Evolutionary conservation across 1,139 yeast genomes (phyloP), one percentile per base, ranked within the genome.

Genomic region (Taphrina communis): DNA sequence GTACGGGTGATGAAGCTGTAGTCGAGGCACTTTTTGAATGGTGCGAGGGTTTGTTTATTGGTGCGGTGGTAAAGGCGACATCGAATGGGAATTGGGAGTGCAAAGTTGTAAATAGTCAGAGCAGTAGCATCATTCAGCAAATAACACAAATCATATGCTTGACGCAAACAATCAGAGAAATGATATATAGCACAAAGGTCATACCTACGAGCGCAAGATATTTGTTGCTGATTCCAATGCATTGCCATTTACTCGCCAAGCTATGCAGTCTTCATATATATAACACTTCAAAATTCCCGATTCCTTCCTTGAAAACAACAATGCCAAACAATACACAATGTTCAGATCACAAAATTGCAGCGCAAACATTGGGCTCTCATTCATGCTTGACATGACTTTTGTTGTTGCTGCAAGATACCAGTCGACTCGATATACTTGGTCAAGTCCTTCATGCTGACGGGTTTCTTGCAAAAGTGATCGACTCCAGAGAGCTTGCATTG

Each of bases 401-500:
- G 31, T 25, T 25, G 31, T 25, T 25, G 31, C 4, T 25, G 48
- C 1, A 44, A 11, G 48, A 44, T n/a, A 2, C 19, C n/a, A 17
- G 19, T 7, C 19, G 48, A 44, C 48, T 44, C 48, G 48, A 44
- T 44, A n/a, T 50, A 50, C 31, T 25, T 50, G 53, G 53, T 50
- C 53, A 62, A 42, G 48, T 52, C 59, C 42, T 51, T 51, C 39
- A 53, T 55, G 25, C 52, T 52, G 36, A 62, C 56, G 2, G 66
- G 66, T 12, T 55, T 53, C 59, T 52, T 42, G 59, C 53, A 62
- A 12, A 52, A 62, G 42, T 52, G 57, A 19, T 62, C 66, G 3
- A 55, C 53, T 2, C 66, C 66, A 6, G 59, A 42, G 12, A 14
- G 38, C 51, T 52, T 41, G 46, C 42, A 39, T 19, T 62, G 58